Evolutionary conservation across 169 alveolate species (phyloP).

Genomic region (Cryptosporidium sp.): DNA sequence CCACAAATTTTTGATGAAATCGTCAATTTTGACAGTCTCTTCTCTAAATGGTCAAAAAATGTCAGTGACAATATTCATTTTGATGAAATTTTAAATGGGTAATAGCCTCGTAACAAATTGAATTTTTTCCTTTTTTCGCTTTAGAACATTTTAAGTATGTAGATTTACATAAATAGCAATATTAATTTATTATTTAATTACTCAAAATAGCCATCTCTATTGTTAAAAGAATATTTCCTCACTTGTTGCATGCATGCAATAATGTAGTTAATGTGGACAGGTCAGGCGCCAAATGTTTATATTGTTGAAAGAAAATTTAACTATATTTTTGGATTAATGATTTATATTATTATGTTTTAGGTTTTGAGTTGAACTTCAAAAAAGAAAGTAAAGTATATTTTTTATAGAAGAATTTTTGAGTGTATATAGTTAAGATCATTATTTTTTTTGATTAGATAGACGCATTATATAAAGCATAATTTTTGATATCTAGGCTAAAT

Average conservation of each 20-base stretch:
- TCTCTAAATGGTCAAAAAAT: constrained; percentile 13
- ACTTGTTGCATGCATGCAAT: background rate
- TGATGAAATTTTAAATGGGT: constrained; percentile 19
- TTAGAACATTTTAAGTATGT: background rate
- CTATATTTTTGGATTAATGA: background rate
- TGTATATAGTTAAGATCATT: background rate
- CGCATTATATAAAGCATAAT: background rate
- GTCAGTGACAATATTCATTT: background rate
- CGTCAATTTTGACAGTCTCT: constrained; percentile 4
- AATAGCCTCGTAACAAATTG: background rate
- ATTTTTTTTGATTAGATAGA: background rate
- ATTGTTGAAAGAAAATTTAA: too few relatives aligned
- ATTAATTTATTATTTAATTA: too few relatives aligned
- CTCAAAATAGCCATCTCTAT: too few relatives aligned
- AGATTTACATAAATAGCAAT: background rate
- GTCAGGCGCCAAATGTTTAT: background rate
- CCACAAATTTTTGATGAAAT: background rate
- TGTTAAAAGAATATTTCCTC: background rate
- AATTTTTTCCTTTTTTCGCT: background rate
- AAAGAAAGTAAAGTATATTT: background rate
- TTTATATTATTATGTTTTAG: too few relatives aligned
- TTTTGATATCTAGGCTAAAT: background rate
- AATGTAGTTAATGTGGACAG: background rate
- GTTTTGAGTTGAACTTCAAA: background rate
- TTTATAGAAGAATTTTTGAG: background rate